Percentiles rank a stretch among this genome's conserved stretches.
These are phyloP conservation scores for Aspergillus transmontanensis DNA, from an alignment of 2,329 filamentous ascomycete species.

Conservation along the genomic window DNA sequence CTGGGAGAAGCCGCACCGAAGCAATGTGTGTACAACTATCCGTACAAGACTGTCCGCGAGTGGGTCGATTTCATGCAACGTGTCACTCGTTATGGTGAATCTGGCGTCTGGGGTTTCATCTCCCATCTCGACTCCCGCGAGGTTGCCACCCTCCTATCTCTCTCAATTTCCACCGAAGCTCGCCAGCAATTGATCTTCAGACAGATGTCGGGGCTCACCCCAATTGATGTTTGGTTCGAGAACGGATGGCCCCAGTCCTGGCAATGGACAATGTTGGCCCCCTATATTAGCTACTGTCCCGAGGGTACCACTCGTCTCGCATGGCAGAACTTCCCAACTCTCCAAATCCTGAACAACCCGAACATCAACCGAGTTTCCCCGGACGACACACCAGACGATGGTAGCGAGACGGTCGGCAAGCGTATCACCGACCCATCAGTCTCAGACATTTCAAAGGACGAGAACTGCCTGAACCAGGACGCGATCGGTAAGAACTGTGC, in stretches of 20 bases:
- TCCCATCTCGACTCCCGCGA: too few relatives aligned
- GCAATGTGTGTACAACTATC: too few relatives aligned
- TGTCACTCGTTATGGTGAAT: too few relatives aligned
- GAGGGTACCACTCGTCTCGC: conserved; percentile 70
- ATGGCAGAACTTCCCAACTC: conserved; percentile 81
- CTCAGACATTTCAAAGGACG: background rate
- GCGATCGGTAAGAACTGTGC: conserved; percentile 1
- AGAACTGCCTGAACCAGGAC: conserved; percentile 2
- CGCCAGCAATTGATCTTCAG: conserved; percentile 82
- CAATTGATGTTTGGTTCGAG: conserved; percentile 82
- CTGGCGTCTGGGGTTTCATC: too few relatives aligned
- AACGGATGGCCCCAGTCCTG: conserved; percentile 78
- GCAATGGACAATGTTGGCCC: conserved; percentile 79
- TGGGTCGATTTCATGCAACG: too few relatives aligned
- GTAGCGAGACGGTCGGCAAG: conserved; percentile 9
- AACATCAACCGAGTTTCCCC: conserved; percentile 48
- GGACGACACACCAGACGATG: background rate
- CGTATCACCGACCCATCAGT: conserved; percentile 8
- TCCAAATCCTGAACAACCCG: conserved; percentile 74
- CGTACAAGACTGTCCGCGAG: too few relatives aligned
- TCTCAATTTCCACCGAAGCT: conserved; percentile 76
- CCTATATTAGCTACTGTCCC: conserved; percentile 78
- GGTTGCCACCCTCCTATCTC: conserved; percentile 70
- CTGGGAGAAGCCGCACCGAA: too few relatives aligned
- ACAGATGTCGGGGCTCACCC: conserved; percentile 76